A percentile compares a stretch with the other conserved stretches of the same genome.
These are phyloP conservation scores for Exophiala spinifera DNA, from an alignment of 2,329 filamentous ascomycete genomes.

Conservation along the genomic window DNA sequence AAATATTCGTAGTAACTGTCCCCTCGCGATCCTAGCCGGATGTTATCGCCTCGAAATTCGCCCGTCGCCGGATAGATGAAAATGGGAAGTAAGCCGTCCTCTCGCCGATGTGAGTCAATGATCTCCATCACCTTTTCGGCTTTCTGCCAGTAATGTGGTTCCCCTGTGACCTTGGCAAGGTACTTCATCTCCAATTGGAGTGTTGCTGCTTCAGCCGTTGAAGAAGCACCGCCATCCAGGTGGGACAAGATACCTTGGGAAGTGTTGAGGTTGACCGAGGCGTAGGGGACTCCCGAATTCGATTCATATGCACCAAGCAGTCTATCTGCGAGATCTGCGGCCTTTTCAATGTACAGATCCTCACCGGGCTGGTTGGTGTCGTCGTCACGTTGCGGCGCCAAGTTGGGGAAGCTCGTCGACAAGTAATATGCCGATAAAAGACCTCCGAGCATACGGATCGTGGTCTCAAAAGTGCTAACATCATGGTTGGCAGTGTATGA, in stretches of 20 bases:
- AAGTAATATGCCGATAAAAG: conserved; percentile 91
- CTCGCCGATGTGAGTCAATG: conserved; percentile 73
- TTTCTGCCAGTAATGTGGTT: conserved; percentile 86
- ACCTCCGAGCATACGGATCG: conserved; percentile 94
- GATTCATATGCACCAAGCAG: conserved; percentile 86
- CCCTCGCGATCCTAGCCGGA: conserved; percentile 86
- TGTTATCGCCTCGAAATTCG: conserved; percentile 76
- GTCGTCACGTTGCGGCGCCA: conserved; percentile 71
- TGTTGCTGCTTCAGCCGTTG: conserved; percentile 88
- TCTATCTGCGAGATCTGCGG: conserved; percentile 84
- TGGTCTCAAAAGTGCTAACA: conserved; percentile 97
- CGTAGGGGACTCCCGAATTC: conserved; percentile 78
- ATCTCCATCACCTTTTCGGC: conserved; percentile 90
- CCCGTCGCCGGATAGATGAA: conserved; percentile 79
- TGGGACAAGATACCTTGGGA: conserved; percentile 76
- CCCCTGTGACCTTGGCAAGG: conserved; percentile 87
- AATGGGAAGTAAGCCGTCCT: conserved; percentile 86
- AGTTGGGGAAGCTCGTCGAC: conserved; percentile 74
- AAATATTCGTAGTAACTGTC: conserved; percentile 99
- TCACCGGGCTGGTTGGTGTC: conserved; percentile 72
- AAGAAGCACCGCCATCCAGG: conserved; percentile 80
- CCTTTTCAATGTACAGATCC: conserved; percentile 94
- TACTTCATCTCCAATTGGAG: conserved; percentile 98
- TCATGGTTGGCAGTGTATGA: conserved; percentile 82
- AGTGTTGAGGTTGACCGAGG: conserved; percentile 82